Conservation (phyloP, 2,329 filamentous ascomycete genomes). For the Eutypella sp. region DNA sequence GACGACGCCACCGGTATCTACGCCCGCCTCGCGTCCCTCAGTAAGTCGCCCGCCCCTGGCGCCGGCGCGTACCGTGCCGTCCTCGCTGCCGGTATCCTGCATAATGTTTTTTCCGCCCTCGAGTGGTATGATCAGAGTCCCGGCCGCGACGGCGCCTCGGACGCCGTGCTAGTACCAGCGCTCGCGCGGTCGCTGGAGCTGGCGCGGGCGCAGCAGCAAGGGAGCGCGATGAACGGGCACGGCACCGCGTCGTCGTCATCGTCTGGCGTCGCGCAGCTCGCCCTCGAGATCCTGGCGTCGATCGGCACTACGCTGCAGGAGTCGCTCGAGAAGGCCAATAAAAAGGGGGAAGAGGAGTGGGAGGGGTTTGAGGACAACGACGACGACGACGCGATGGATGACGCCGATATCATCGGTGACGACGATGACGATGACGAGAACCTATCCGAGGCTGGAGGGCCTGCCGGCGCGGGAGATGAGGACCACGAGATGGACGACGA, state of each 20-base stretch:
- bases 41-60: too few relatives aligned
- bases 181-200: conserved; percentile 38
- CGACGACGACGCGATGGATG: conserved; percentile 30
- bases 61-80: conserved; percentile 45
- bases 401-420: conserved; percentile 29
- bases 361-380: conserved; percentile 32
- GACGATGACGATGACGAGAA: conserved; percentile 35
- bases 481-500: conserved; percentile 52
- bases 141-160: conserved; percentile 43
- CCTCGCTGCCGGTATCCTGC: conserved; percentile 55
- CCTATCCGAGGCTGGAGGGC: conserved; percentile 36
- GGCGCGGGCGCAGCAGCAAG: conserved; percentile 27
- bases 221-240: conserved; percentile 26
- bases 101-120: conserved; percentile 55
- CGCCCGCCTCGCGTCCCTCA: conserved; percentile 43
- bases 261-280: conserved; percentile 46
- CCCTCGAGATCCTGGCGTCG: conserved; percentile 58
- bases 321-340: conserved; percentile 41
- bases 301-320: conserved; percentile 57
- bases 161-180: conserved; percentile 44
- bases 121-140: conserved; percentile 48
- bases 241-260: conserved; percentile 37
- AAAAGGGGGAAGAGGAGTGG: conserved; percentile 34
- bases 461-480: conserved; percentile 31
- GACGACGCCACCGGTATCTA: conserved; percentile 43